Base-by-base conservation (phyloP, 768 basidiomycete genomes). In the Chiua virens region DNA sequence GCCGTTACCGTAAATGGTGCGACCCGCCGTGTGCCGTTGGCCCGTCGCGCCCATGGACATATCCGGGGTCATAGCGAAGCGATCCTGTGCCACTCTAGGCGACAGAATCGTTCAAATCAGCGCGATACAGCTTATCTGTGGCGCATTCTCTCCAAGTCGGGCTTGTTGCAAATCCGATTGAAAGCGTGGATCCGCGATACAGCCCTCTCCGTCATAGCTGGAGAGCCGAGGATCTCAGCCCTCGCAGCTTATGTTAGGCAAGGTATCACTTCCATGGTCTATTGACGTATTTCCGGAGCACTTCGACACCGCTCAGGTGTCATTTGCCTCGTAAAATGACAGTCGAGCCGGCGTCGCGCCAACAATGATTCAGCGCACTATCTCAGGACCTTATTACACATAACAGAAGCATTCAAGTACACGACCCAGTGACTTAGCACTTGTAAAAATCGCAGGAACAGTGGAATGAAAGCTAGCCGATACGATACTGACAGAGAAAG, bases 181-280 rank as follows among this genome's bases (percentile, higher is more conserved):
- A 22, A 21, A 18, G 27, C 20, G 20, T 13, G 41, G 41, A 43
- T 57, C 55, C 42, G 40, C 25, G 55, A 56, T 56, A 32, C 49
- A 52, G 55, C 49, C 55, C 55, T 36, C 14, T 39, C 45, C 52
- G 55, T 47, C 55, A 57, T 17, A 41, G 44, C 28, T 27, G 27
- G 30, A 8, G 43, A n/a, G 39, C 55, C 48, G 54, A 45, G 40
- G 44, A 56, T 46, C 47, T 56, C 22, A 30, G 22, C 32, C 37
- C 21, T 46, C 46, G 18, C 23, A 44, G 44, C 53, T 30, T 35
- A 34, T 44, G 18, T 32, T 39, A 40, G 14, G 23, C 20, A 30
- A 9, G 13, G 21, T 43, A 13, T 5, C 10, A 7, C 28, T 6
- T 1, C 18, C 8, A 20, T 32, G 28, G 18, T 30, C 21, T 32